Percentiles rank a stretch among this genome's conserved stretches.
phyloP scores from a whole-genome alignment of 2,329 filamentous ascomycete species.

The Phoma sp. region DNA sequence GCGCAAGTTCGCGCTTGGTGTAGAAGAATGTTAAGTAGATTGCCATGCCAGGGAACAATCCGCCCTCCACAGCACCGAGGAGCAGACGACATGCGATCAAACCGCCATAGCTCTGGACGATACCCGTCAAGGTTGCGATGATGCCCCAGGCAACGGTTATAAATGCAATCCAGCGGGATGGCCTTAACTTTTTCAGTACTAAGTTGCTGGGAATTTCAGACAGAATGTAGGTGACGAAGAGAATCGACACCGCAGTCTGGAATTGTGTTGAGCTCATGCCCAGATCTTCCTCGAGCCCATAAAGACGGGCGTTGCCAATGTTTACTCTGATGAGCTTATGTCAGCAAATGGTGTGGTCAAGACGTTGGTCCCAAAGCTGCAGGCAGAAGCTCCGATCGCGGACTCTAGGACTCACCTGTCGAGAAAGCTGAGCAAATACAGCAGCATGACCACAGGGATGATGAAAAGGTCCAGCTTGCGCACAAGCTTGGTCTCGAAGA shows the following conservation, averaged over 20 bases:
- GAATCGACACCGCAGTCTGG: slow-evolving; percentile 59
- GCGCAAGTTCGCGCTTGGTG: slow-evolving; percentile 72
- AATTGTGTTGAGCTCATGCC: slow-evolving; percentile 68
- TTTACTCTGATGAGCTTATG: slow-evolving; percentile 58
- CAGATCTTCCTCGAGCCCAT: slow-evolving; percentile 68
- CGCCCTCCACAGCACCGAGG: slow-evolving; percentile 72
- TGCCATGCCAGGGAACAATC: slow-evolving; percentile 71
- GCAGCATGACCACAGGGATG: slow-evolving; percentile 69
- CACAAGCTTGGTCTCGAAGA: slow-evolving; percentile 61
- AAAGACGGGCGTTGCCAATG: slow-evolving; percentile 72
- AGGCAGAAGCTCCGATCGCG: background rate
- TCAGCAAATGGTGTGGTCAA: slow-evolving; percentile 16
- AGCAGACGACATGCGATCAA: slow-evolving; percentile 73
- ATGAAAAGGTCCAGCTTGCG: slow-evolving; percentile 69
- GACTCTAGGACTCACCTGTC: slow-evolving; percentile 62
- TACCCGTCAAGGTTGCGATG: slow-evolving; percentile 71
- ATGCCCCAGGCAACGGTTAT: slow-evolving; percentile 65
- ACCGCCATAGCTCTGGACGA: slow-evolving; percentile 68
- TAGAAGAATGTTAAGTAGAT: slow-evolving; percentile 79
- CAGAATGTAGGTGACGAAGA: slow-evolving; percentile 55
- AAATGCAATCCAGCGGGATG: slow-evolving; percentile 61
- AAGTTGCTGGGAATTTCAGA: slow-evolving; percentile 55
- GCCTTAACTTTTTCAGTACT: slow-evolving; percentile 53
- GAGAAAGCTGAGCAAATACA: slow-evolving; percentile 78
- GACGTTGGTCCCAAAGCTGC: background rate